Percentiles rank a stretch among this genome's conserved stretches.
Conservation (phyloP, 768 basidiomycete genomes). For the Russula ochroleuca region DNA sequence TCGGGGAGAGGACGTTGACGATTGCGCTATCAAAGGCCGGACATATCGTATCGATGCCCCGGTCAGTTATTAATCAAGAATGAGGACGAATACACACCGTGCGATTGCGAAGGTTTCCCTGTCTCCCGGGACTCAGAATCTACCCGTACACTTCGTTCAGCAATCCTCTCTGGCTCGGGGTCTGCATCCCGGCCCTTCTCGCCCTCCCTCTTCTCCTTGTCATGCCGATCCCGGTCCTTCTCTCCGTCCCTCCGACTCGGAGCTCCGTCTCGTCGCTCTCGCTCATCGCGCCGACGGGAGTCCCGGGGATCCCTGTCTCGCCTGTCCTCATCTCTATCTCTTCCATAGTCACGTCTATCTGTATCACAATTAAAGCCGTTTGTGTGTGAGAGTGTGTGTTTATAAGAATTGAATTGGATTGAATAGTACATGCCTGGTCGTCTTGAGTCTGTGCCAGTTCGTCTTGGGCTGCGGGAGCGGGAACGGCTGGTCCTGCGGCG, state of each 20-base stretch:
- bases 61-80: not conserved
- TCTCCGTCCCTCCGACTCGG: constrained; percentile 22
- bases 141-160: constrained; percentile 37
- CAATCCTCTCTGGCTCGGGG: constrained; percentile 41
- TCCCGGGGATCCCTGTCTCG: constrained; percentile 25
- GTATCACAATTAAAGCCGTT: not conserved
- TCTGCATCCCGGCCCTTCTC: constrained; percentile 41
- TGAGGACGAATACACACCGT: constrained; percentile 2
- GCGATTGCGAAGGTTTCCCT: constrained; percentile 22
- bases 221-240: constrained; percentile 28
- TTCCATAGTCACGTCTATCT: constrained; percentile 25
- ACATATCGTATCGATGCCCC: not conserved
- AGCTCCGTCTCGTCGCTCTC: constrained; percentile 28
- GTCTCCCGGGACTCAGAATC: constrained; percentile 18
- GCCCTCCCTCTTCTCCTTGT: constrained; percentile 34
- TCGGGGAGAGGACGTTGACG: constrained; percentile 2
- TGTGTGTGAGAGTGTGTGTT: not conserved
- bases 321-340: constrained; percentile 24
- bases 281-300: constrained; percentile 26
- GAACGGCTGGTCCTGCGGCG: constrained; percentile 27
- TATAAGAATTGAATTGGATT: not conserved
- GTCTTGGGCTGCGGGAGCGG: constrained; percentile 28
- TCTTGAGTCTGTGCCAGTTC: constrained; percentile 23
- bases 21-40: constrained; percentile 1
- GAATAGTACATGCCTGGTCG: constrained; percentile 19